Evolutionary conservation across 1,139 yeast species (phyloP), one percentile per base, ranked within the genome.

Genomic region (Meyerozyma carpophila): DNA sequence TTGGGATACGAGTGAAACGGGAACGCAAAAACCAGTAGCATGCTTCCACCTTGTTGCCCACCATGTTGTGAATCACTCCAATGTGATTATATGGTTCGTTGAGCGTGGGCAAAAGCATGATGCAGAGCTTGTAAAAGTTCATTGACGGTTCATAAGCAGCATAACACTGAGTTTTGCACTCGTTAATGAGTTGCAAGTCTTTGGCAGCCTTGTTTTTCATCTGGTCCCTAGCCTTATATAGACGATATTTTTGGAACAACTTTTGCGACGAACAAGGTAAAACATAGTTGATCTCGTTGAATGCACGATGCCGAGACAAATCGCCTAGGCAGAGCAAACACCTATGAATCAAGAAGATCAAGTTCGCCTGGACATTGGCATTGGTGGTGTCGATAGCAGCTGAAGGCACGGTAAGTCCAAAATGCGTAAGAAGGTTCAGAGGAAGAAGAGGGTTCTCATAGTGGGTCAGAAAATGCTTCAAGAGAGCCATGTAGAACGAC

Each of bases 21-120:
- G 88, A 79, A 50, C 90, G 69, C 39, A 79, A 59, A 45, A 83
- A 81, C 70, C 84, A 72, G 40, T 67, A 59, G 28, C 62, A 54
- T 0, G 76, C 70, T 25, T 55, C 57, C 40, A 53, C 61, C 42
- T 65, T 67, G 41, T 68, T 67, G 40, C 64, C 72, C 18, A 62
- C 51, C 10, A 58, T 43, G 48, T 70, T 71, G 48, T 74, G 72
- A 18, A 82, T 73, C 63, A 82, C 75, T 6, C 87, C 89, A 42
- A 79, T 72, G 52, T 82, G 86, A 51, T 79, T 78, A 52, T 79
- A 79, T 1, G 88, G 81, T 52, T 82, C 89, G 45, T 84, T 84
- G 45, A 81, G 67, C 1, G 86, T 78, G 1, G 90, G 91, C 34
- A 82, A 60, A 21, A 82, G 61, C 36, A 75, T 53, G 28, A 80